Base-by-base conservation (phyloP, 345 rosid genomes). In the Hevea brasiliensis region DNA sequence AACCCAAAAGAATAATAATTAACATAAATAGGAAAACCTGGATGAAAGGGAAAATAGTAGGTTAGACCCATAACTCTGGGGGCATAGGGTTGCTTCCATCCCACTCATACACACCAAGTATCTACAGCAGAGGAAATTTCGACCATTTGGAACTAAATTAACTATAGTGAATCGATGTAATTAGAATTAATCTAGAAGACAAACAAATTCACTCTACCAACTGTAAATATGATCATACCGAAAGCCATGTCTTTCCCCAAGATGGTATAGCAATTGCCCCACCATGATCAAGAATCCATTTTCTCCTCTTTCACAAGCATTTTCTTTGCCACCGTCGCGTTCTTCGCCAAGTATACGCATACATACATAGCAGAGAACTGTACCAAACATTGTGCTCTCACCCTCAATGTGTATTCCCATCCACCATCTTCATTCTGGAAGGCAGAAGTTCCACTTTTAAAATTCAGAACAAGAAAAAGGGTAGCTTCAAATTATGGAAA, bases 61-160 rank as follows among this genome's bases (percentile, higher is more conserved):
- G 80, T 17, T 65, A 61, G 12, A 56, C 18, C 79, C 75, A 76
- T 9, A 76, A 63, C 21, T 76, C 79, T 0, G 79, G 79, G 0
- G 80, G 80, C 60, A 76, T 64, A n/a, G 80, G 80, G 17, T 71
- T 71, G 67, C 67, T 55, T 37, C 80, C 80, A 1, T 74, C 66
- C 80, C 80, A 76, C 10, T 76, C 75, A 54, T 71, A 76, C 23
- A 76, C 55, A n/a, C 80, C 80, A 47, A 76, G 71, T 54, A 76
- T 71, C 80, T 76, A n/a, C n/a, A n/a, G n/a, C n/a, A n/a, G n/a
- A n/a, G n/a, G 5, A 42, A 42, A 61, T 35, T 21, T 32, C 23
- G 8, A 17, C 21, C 55, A 17, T 50, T 50, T 24, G 35, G 7
- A 57, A 3, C 21, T 3, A 47, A 47, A 0, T n/a, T n/a, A n/a